phyloP scores from a whole-genome alignment of 306 rosid species.

The Acacia crassicarpa region DNA sequence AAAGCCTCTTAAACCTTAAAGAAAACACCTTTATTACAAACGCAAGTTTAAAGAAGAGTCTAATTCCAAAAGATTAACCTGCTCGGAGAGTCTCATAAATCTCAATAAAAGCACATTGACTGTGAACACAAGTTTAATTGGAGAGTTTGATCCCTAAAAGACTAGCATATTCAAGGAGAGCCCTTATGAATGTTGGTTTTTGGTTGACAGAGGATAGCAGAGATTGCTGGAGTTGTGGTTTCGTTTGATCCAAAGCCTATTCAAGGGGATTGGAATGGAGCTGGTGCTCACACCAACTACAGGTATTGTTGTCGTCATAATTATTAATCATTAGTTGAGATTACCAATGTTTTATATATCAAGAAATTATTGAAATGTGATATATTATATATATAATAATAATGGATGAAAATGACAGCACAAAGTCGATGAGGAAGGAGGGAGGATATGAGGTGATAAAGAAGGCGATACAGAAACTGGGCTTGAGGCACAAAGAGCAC shows the following conservation, averaged over 20 bases:
- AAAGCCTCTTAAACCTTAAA: too few species aligned
- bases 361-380: neutral
- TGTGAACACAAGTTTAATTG: too few species aligned
- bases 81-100: too few species aligned
- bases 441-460: conserved; percentile 64
- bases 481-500: conserved; percentile 65
- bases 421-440: conserved; percentile 59
- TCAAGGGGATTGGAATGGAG: conserved; percentile 72
- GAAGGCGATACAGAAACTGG: conserved; percentile 57
- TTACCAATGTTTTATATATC: too few species aligned
- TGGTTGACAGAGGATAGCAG: conserved; percentile 49
- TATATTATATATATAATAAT: too few species aligned
- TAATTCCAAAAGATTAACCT: too few species aligned
- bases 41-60: too few species aligned
- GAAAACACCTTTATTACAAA: too few species aligned
- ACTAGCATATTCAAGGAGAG: too few species aligned
- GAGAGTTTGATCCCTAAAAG: too few species aligned
- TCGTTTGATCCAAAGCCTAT: conserved; percentile 67
- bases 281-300: conserved; percentile 64
- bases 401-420: conserved; percentile 38
- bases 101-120: too few species aligned
- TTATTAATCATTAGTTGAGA: too few species aligned
- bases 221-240: conserved; percentile 55
- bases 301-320: conserved; percentile 32
- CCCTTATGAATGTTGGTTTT: neutral